Percentiles rank a stretch among this genome's conserved stretches.
Evolutionary conservation across 108 stramenopile genomes (phyloP).

Genomic region (Schizochytrium sp.): DNA sequence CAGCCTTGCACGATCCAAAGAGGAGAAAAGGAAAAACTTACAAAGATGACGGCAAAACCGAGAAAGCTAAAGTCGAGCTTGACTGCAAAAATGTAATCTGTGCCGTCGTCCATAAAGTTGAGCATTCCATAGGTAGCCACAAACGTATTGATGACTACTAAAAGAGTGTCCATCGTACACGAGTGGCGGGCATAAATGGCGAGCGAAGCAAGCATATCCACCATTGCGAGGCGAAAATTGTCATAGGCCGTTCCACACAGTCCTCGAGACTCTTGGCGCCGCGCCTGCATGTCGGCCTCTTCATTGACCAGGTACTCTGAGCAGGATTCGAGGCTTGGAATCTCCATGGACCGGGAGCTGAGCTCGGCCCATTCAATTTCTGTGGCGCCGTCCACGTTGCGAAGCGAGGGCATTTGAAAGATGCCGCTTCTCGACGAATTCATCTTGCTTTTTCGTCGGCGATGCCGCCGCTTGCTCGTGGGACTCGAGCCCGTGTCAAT

Average conservation of each 20-base stretch:
- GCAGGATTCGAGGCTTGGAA: background rate
- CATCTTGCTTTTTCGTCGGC: background rate
- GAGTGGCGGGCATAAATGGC: background rate
- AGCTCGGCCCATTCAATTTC: background rate
- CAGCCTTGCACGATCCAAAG: too few species aligned
- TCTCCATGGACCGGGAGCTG: background rate
- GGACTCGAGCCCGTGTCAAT: too few species aligned
- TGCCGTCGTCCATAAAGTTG: background rate
- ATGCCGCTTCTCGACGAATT: background rate
- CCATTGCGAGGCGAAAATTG: background rate
- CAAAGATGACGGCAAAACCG: slow-evolving; percentile 12
- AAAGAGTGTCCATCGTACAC: background rate
- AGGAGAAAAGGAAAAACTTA: background rate
- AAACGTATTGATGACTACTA: background rate
- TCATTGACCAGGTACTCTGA: background rate
- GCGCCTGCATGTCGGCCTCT: background rate
- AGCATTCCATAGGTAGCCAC: background rate
- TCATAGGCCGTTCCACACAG: background rate
- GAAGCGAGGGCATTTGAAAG: background rate
- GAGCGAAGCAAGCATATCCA: background rate
- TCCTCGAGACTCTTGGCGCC: background rate
- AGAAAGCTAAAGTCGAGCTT: background rate
- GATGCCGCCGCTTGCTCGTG: background rate
- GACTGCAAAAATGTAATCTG: background rate
- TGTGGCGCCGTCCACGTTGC: background rate